Conservation (phyloP, 495 filamentous ascomycete species). For the Copromyces sp. region DNA sequence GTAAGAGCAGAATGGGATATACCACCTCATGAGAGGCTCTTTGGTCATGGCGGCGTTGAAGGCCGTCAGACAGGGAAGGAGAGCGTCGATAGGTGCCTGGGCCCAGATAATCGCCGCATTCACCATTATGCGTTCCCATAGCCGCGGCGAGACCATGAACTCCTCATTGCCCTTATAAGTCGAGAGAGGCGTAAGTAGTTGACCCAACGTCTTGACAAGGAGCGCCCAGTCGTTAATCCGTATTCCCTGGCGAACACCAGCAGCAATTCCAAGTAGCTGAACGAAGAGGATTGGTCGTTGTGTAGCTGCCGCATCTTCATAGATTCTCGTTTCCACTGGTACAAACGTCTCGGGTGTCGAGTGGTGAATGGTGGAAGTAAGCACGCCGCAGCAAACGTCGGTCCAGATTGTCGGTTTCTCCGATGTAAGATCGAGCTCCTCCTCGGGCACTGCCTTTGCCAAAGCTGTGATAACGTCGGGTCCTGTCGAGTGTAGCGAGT, state of each 20-base stretch:
- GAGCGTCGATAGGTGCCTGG: slow-evolving; percentile 66
- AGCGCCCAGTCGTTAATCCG: slow-evolving; percentile 64
- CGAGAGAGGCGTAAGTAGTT: slow-evolving; percentile 40
- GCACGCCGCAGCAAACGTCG: slow-evolving; percentile 61
- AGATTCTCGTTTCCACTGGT: slow-evolving; percentile 47
- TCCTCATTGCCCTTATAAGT: slow-evolving; percentile 24
- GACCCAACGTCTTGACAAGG: slow-evolving; percentile 47
- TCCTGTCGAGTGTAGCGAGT: slow-evolving; percentile 71
- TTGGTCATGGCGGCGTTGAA: slow-evolving; percentile 54
- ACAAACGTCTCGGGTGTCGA: slow-evolving; percentile 59
- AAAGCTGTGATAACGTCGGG: slow-evolving; percentile 58
- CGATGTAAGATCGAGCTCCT: slow-evolving; percentile 34
- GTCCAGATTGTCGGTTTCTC: slow-evolving; percentile 32
- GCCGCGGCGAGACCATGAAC: slow-evolving; percentile 30
- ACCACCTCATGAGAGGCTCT: slow-evolving; percentile 53
- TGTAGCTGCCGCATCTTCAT: slow-evolving; percentile 31
- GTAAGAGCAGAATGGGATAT: slow-evolving; percentile 75
- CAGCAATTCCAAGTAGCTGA: slow-evolving; percentile 54
- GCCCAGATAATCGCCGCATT: slow-evolving; percentile 61
- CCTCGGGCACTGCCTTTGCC: slow-evolving; percentile 39
- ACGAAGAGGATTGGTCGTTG: slow-evolving; percentile 41
- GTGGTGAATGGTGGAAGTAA: slow-evolving; percentile 75
- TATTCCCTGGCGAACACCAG: slow-evolving; percentile 65
- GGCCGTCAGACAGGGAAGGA: slow-evolving; percentile 55
- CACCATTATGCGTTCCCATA: slow-evolving; percentile 47